These are phyloP conservation scores for Thymus mandschuricus DNA, from an alignment of 257 asterid species.

Conservation along the genomic window DNA sequence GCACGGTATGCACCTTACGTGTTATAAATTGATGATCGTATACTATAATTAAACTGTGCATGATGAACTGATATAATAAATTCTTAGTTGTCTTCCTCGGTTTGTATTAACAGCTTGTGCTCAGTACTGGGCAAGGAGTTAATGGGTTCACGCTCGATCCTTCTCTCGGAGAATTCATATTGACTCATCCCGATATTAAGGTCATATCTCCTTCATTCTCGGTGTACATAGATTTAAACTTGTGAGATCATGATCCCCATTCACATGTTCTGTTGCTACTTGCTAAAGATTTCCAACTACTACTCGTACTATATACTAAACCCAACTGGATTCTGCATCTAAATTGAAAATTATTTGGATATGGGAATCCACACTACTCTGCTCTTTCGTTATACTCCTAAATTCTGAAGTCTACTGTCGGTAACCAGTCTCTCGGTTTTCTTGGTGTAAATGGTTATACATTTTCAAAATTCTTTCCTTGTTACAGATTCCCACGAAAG, in stretches of 20 bases:
- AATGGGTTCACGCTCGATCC: constrained; percentile 99
- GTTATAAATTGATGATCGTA: neutral
- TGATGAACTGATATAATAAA: neutral
- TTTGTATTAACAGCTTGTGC: constrained; percentile 60
- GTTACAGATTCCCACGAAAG: constrained; percentile 79
- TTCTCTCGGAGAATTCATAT: constrained; percentile 93
- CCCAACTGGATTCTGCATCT: neutral
- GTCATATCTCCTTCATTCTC: constrained; percentile 38
- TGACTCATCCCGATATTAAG: constrained; percentile 96
- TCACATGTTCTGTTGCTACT: too few relatives aligned
- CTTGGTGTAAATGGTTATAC: too few relatives aligned
- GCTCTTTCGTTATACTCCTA: neutral
- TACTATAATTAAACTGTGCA: neutral
- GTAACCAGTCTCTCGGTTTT: neutral
- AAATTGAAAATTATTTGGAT: neutral
- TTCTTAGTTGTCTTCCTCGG: neutral
- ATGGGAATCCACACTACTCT: too few relatives aligned
- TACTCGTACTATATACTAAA: neutral
- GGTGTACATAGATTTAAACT: neutral
- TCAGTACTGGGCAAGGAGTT: constrained; percentile 89
- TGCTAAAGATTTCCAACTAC: too few relatives aligned
- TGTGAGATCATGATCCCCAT: neutral
- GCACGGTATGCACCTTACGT: constrained; percentile 60
- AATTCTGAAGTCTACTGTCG: neutral
- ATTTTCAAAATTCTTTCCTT: neutral